Conservation (phyloP, 805 yeast genomes). For the Yarrowia phangngaensis region DNA sequence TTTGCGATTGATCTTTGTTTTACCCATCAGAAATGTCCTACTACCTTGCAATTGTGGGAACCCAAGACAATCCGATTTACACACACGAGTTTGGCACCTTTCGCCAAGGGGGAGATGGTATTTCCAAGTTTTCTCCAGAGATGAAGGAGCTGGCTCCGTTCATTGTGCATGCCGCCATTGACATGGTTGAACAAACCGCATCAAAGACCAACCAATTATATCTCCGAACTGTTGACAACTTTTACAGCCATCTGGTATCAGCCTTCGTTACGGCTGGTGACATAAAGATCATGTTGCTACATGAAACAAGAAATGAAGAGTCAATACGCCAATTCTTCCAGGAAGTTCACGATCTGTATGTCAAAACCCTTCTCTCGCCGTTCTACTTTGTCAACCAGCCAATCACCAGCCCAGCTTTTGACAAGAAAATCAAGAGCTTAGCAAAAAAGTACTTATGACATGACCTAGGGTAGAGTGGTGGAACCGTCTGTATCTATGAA, state of each 20-base stretch:
- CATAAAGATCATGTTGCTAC: conserved; percentile 70
- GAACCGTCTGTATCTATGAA: no score
- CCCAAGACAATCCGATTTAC: conserved; percentile 78
- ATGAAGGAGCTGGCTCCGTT: conserved; percentile 81
- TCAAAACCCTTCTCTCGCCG: conserved; percentile 79
- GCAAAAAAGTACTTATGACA: conserved; percentile 69
- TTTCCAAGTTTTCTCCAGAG: conserved; percentile 53
- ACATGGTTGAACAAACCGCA: conserved; percentile 85
- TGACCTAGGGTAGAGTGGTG: no score
- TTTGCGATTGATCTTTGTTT: no score
- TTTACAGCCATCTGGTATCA: conserved; percentile 76
- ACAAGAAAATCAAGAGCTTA: conserved; percentile 61
- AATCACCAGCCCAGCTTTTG: conserved; percentile 70
- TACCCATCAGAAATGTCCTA: conserved; percentile 40
- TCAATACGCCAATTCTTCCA: conserved; percentile 75
- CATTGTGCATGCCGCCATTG: conserved; percentile 81
- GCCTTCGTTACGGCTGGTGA: conserved; percentile 84
- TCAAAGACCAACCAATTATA: conserved; percentile 67
- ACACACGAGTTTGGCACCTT: conserved; percentile 80
- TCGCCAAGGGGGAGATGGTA: conserved; percentile 63
- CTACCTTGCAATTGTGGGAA: conserved; percentile 84
- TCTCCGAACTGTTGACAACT: conserved; percentile 76
- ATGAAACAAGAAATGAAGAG: conserved; percentile 63
- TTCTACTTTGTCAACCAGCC: conserved; percentile 76
- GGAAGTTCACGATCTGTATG: conserved; percentile 83